Evolutionary conservation across 805 yeast species (phyloP), one percentile per base, ranked within the genome.

Genomic region (Nakazawaea holstii): DNA sequence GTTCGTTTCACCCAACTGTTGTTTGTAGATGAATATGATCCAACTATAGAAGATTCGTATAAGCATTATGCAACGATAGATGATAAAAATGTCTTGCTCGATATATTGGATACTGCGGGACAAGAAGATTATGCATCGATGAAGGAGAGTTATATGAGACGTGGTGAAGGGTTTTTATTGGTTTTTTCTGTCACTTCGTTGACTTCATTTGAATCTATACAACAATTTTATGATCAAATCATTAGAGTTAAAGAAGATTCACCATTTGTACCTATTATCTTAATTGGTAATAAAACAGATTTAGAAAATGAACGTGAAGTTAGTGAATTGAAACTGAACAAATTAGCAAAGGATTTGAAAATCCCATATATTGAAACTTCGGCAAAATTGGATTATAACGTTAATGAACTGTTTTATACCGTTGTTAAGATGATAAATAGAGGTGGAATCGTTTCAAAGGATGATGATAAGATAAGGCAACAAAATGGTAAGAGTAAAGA

Each of bases 11-110:
- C 94, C 47, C 98, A 92, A 65, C 80, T 90, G 32, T 97, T 91
- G 59, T 94, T 94, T 61, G 96, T 92, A 30, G 97, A 91, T 65
- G 99, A 94, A 64, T 94, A 94, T 60, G 99, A 94, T 68, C 99
- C 99, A 8, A 94, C 99, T 9, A 94, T 94, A 60, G 99, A 94
- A 68, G 94, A 86, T 60, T 83, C 91, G 0, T 87, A 86, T 65
- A 77, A 97, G 56, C 94, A 94, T 62, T 92, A 87, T 59, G 86
- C 94, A 59, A 81, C 79, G 27, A 81, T 94, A 35, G 96, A 91
- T 62, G 80, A 79, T 50, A 87, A 84, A 61, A 85, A 81, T 33
- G 82, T 87, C 1, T 73, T 87, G 24, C 68, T 86, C 53, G 99
- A 94, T 65, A 90, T 94, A 37, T 77, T 94, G 60, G 99, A 94